phyloP scores from a whole-genome alignment of 1,139 yeast species.

The Magnusiomyces clavatus region DNA sequence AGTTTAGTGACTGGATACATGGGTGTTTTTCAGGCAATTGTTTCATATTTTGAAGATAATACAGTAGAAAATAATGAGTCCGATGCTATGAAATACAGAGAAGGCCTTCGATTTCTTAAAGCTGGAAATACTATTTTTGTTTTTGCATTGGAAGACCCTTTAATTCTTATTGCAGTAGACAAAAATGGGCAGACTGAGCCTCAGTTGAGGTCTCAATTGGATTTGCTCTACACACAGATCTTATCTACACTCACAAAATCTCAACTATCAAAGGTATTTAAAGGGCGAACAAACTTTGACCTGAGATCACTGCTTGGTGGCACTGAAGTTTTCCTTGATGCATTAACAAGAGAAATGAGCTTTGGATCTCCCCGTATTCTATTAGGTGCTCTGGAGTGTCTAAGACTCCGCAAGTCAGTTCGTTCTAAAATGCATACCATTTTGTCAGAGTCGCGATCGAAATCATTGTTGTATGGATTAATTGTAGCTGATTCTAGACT shows the following conservation, averaged over 20 bases:
- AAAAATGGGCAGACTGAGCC: constrained; percentile 45
- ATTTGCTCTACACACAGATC: constrained; percentile 70
- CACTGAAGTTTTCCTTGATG: constrained; percentile 52
- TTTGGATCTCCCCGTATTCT: constrained; percentile 47
- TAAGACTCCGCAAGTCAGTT: constrained; percentile 40
- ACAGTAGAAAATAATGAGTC: not conserved
- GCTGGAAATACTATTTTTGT: constrained; percentile 45
- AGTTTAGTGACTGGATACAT: constrained; percentile 63
- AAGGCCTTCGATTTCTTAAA: constrained; percentile 23
- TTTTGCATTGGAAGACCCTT: constrained; percentile 57
- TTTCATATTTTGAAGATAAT: constrained; percentile 45
- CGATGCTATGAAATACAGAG: constrained; percentile 2
- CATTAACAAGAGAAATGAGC: constrained; percentile 50
- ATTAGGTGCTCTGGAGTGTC: constrained; percentile 55
- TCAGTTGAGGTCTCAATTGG: constrained; percentile 59
- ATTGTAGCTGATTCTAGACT: constrained; percentile 49
- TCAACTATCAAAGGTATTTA: constrained; percentile 60
- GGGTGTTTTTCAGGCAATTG: constrained; percentile 54
- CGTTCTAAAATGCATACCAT: constrained; percentile 42
- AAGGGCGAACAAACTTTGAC: constrained; percentile 72
- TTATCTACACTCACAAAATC: constrained; percentile 73
- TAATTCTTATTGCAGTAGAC: constrained; percentile 69
- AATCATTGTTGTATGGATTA: constrained; percentile 54
- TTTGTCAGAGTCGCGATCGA: constrained; percentile 37
- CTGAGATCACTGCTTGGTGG: constrained; percentile 68